phyloP scores from a whole-genome alignment of 1,284 basidiomycete genomes.

The Ceratobasidium sp. region DNA sequence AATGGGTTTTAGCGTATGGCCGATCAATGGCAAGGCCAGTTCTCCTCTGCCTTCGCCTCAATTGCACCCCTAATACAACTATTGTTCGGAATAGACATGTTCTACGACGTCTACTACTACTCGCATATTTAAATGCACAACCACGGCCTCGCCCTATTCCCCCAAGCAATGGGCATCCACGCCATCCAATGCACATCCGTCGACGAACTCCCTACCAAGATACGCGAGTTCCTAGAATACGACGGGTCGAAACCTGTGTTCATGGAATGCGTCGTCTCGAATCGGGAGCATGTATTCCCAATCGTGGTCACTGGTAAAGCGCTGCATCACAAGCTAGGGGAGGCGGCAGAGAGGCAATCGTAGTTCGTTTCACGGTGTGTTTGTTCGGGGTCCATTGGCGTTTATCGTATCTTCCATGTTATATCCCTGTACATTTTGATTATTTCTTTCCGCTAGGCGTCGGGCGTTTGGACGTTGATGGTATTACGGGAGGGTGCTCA shows the following conservation, averaged over 20 bases:
- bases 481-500: no score
- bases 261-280: slow-evolving; percentile 90
- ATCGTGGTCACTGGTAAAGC: slow-evolving; percentile 94
- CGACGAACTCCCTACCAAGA: slow-evolving; percentile 89
- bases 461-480: no score
- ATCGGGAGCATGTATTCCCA: slow-evolving; percentile 94
- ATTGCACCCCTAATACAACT: background rate
- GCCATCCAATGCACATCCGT: slow-evolving; percentile 81
- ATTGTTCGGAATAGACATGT: slow-evolving; percentile 78
- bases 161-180: slow-evolving; percentile 91
- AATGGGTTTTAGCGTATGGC: slow-evolving; percentile 99
- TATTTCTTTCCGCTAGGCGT: no score
- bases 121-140: slow-evolving; percentile 96
- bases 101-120: slow-evolving; percentile 95
- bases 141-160: slow-evolving; percentile 92
- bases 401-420: background rate
- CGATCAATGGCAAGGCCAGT: slow-evolving; percentile 93
- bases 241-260: slow-evolving; percentile 88
- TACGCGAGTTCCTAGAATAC: slow-evolving; percentile 99
- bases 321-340: slow-evolving; percentile 65
- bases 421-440: no score
- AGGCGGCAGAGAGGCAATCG: slow-evolving; percentile 15
- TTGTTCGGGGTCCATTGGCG: background rate
- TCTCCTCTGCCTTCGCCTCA: slow-evolving; percentile 2
- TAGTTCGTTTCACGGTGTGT: background rate